These are phyloP conservation scores for Dimocarpus longan DNA, from an alignment of 345 rosid species.

Conservation along the genomic window DNA sequence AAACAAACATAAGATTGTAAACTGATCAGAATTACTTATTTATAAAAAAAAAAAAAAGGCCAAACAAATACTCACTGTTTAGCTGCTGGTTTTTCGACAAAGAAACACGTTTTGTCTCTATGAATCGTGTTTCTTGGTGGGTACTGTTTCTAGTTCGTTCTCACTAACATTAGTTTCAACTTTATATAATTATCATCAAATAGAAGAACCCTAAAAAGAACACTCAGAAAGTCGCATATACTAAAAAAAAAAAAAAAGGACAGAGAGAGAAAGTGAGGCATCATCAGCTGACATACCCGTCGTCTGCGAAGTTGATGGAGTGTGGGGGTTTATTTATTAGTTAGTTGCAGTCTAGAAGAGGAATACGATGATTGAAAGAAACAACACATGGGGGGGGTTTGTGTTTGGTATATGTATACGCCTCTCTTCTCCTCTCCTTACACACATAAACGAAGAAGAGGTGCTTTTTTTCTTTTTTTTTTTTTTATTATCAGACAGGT, in stretches of 20 bases:
- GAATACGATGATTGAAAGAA: background rate
- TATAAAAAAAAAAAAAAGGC: background rate
- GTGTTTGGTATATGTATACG: background rate
- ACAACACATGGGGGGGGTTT: background rate
- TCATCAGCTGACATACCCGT: conserved; percentile 7
- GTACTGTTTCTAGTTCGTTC: background rate
- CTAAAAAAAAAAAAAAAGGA: no score
- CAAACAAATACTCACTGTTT: background rate
- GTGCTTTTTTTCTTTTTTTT: no score
- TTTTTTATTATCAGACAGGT: background rate
- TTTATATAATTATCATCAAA: background rate
- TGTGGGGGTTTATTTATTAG: background rate
- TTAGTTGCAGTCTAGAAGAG: background rate
- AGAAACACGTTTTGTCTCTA: background rate
- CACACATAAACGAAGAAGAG: background rate
- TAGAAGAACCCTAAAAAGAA: background rate
- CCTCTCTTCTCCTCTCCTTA: background rate
- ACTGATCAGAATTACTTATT: background rate
- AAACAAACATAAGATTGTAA: background rate
- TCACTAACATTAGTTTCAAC: background rate
- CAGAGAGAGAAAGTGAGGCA: background rate
- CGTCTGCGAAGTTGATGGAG: background rate
- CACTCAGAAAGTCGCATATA: background rate
- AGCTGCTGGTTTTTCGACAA: background rate
- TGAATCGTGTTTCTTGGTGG: background rate